Percentiles rank a stretch among this genome's conserved stretches.
phyloP scores from a whole-genome alignment of 345 rosid genomes.

The Salix viminalis region DNA sequence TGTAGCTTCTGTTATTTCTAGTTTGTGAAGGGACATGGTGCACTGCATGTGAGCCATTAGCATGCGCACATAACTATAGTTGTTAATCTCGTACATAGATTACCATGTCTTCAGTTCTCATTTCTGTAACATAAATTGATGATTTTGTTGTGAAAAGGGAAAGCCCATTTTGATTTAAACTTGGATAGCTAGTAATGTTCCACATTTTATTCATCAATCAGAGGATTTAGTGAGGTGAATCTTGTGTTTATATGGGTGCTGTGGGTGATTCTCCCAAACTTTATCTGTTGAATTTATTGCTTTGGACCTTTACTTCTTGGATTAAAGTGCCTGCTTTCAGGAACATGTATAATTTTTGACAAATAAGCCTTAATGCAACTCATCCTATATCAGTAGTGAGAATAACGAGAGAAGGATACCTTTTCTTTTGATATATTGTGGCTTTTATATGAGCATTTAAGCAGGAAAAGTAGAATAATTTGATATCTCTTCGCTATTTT shows the following conservation, averaged over 20 bases:
- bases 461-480: not conserved
- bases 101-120: not conserved
- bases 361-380: not conserved
- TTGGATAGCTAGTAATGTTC: not conserved
- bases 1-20: slow-evolving; percentile 28
- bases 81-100: not conserved
- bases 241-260: not conserved
- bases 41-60: slow-evolving; percentile 25
- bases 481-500: not conserved
- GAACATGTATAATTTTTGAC: not conserved
- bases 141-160: not conserved
- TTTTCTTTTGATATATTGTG: not conserved
- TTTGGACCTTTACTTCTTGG: not conserved
- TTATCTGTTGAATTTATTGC: not conserved
- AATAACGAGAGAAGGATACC: not conserved
- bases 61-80: slow-evolving; percentile 21
- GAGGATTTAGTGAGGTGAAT: not conserved
- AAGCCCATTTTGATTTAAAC: too few species aligned
- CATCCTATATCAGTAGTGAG: not conserved
- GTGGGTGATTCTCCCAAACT: not conserved
- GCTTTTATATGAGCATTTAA: not conserved
- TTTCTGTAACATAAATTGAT: not conserved
- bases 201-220: not conserved
- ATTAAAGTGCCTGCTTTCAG: not conserved
- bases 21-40: slow-evolving; percentile 29